phyloP scores from a whole-genome alignment of 495 filamentous ascomycete species.

The Podospora appendiculata region DNA sequence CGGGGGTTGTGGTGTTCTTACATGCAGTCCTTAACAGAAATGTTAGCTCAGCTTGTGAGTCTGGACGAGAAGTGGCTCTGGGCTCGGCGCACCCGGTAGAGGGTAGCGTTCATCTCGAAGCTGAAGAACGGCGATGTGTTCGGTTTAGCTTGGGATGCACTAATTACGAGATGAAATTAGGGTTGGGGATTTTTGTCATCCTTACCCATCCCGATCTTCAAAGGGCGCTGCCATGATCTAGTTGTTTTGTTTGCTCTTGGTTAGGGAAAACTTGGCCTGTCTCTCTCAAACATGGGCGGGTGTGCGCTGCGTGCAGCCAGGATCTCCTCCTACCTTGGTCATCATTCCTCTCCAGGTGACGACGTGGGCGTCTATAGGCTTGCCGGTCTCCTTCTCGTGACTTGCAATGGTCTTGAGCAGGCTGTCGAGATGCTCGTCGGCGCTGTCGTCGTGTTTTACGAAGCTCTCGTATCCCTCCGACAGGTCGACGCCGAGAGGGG shows the following conservation, averaged over 20 bases:
- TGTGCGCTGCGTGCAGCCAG: background rate
- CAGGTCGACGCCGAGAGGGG: slow-evolving; percentile 61
- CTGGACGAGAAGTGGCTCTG: background rate
- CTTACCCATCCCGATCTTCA: slow-evolving; percentile 72
- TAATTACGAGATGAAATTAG: too few species aligned
- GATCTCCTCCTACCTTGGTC: slow-evolving; percentile 71
- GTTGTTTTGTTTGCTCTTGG: background rate
- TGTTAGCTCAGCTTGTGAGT: slow-evolving; percentile 12
- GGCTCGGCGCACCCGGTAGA: slow-evolving; percentile 64
- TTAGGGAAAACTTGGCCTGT: background rate
- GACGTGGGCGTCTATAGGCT: slow-evolving; percentile 65
- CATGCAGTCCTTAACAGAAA: slow-evolving; percentile 60
- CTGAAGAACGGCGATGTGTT: slow-evolving; percentile 29
- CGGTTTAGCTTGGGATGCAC: too few species aligned
- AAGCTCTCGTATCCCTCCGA: slow-evolving; percentile 77
- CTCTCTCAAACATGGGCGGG: background rate
- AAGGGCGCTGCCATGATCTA: slow-evolving; percentile 83
- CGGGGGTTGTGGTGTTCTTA: slow-evolving; percentile 35
- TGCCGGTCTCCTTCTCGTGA: slow-evolving; percentile 58
- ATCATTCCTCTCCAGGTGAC: slow-evolving; percentile 98
- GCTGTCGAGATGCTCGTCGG: slow-evolving; percentile 83
- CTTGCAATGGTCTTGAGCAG: slow-evolving; percentile 68
- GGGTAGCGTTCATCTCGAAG: slow-evolving; percentile 94
- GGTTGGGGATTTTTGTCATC: background rate
- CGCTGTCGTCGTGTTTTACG: slow-evolving; percentile 68